These are phyloP conservation scores for Vaccinium vitisidaea DNA, from an alignment of 148 eudicot species.

Conservation along the genomic window DNA sequence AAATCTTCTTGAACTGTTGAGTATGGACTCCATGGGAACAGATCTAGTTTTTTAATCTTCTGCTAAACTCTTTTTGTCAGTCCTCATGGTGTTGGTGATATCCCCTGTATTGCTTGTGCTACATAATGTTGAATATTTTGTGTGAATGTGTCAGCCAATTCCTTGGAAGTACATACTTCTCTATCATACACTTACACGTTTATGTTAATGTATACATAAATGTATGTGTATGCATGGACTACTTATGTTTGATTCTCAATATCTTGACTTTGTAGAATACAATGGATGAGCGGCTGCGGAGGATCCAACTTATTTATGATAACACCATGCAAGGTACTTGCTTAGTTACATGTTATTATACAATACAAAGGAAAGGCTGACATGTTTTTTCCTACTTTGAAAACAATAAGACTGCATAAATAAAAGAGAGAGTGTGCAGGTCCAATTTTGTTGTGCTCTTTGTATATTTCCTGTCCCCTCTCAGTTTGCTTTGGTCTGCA, in stretches of 20 bases:
- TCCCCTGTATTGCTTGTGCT: not conserved
- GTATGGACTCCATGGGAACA: not conserved
- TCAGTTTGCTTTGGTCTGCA: not conserved
- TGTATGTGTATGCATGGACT: not conserved
- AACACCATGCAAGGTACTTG: constrained; percentile 77
- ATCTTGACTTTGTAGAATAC: constrained; percentile 36
- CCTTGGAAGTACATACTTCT: not conserved
- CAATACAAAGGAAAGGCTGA: not conserved
- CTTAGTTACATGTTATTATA: not conserved
- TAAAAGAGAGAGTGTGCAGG: not conserved
- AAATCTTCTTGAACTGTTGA: not conserved
- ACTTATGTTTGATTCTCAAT: not conserved
- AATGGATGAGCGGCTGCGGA: constrained; percentile 42
- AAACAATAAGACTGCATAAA: not conserved
- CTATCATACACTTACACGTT: not conserved
- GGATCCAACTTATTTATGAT: constrained; percentile 61
- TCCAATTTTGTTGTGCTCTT: not conserved
- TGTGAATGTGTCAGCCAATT: not conserved
- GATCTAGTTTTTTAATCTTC: not conserved
- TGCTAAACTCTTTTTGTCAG: not conserved
- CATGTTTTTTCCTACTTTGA: not conserved
- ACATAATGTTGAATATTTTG: not conserved
- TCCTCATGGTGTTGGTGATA: not conserved
- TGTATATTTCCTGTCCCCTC: not conserved
- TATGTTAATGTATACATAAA: not conserved